Conservation (phyloP, 2,329 filamentous ascomycete genomes). For the Beauveria brongniartii region DNA sequence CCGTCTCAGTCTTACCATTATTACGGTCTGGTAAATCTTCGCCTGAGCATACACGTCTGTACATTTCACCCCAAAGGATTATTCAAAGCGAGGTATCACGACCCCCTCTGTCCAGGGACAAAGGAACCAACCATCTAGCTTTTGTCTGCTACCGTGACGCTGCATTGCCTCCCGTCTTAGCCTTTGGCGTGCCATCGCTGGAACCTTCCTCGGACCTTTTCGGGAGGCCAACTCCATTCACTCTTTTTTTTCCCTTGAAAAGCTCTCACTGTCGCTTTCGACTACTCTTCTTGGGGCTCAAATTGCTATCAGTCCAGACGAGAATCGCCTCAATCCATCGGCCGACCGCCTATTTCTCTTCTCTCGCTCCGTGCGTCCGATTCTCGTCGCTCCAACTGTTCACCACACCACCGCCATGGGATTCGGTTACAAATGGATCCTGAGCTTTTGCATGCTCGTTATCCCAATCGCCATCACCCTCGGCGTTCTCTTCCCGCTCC, state of each 20-base stretch:
- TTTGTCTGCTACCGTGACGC: not conserved
- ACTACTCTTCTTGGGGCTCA: not conserved
- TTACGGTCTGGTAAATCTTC: conserved; percentile 5
- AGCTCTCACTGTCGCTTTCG: conserved; percentile 1
- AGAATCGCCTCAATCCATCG: not conserved
- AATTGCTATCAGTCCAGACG: not conserved
- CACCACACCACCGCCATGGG: conserved; percentile 24
- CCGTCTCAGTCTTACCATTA: not conserved
- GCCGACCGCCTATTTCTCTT: not conserved
- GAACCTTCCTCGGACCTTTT: not conserved
- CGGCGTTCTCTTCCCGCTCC: conserved; percentile 41
- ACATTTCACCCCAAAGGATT: not conserved
- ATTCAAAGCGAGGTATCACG: not conserved
- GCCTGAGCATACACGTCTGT: conserved; percentile 1
- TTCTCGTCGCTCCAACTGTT: not conserved
- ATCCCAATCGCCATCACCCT: conserved; percentile 42
- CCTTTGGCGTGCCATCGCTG: not conserved
- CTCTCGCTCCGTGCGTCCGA: not conserved
- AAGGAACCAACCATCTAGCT: not conserved
- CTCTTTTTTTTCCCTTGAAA: conserved; percentile 10
- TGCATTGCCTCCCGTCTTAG: not conserved
- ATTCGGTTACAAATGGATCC: conserved; percentile 31
- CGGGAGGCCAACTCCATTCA: conserved; percentile 1
- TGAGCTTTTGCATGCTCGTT: conserved; percentile 42
- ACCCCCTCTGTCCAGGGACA: not conserved